These are phyloP conservation scores for Vitellaria paradoxa DNA, from an alignment of 179 eudicot genomes.

Conservation along the genomic window DNA sequence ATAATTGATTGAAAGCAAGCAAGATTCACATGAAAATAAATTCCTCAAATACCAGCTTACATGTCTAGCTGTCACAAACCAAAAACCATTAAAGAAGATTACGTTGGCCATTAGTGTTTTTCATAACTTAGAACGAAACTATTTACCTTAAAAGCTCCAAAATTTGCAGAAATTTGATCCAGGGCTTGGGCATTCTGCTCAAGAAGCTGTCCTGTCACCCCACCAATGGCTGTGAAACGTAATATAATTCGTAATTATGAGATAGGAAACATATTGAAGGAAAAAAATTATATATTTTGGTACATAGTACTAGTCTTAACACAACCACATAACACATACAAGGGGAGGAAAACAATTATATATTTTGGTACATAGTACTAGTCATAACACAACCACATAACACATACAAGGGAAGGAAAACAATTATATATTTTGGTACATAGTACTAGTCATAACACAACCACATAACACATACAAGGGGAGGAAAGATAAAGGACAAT, in stretches of 20 bases:
- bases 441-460: not conserved
- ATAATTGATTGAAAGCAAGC: too few species aligned
- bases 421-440: too few species aligned
- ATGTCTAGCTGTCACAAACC: not conserved
- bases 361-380: not conserved
- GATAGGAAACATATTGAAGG: too few species aligned
- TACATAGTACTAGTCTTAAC: not conserved
- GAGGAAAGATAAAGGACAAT: not conserved
- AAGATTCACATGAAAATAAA: too few species aligned
- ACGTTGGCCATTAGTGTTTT: not conserved
- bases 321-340: not conserved
- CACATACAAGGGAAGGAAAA: not conserved
- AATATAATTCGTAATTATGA: not conserved
- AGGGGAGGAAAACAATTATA: not conserved
- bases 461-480: not conserved
- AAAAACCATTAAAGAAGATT: not conserved
- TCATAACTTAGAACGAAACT: not conserved
- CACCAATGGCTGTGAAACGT: conserved; percentile 79
- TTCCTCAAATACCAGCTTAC: not conserved
- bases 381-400: not conserved
- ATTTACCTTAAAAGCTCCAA: conserved; percentile 57
- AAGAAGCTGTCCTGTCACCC: conserved; percentile 79
- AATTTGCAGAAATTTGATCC: conserved; percentile 73
- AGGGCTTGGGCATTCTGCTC: conserved; percentile 79
- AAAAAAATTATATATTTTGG: too few species aligned